Conservation (phyloP, 2,329 filamentous ascomycete genomes). For the Shiraia sp. region DNA sequence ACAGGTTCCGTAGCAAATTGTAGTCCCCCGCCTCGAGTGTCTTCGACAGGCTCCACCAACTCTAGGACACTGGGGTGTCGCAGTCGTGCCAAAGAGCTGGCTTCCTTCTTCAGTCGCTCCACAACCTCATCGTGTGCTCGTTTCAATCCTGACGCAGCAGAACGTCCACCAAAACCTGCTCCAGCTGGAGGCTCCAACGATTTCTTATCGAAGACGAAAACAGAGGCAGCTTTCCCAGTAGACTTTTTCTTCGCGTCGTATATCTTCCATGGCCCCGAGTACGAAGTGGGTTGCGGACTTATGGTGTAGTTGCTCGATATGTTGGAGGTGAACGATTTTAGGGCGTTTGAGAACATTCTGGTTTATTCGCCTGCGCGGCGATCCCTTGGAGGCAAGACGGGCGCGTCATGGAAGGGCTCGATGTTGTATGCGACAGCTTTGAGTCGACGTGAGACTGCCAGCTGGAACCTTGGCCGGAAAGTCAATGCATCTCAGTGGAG, state of each 20-base stretch:
- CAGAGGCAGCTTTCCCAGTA: constrained; percentile 82
- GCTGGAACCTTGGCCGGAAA: constrained; percentile 19
- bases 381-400: constrained; percentile 16
- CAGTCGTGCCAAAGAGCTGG: constrained; percentile 81
- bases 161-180: constrained; percentile 60
- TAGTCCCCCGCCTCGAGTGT: constrained; percentile 85
- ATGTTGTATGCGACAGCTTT: constrained; percentile 10
- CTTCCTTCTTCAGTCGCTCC: constrained; percentile 89
- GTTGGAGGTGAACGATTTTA: constrained; percentile 94
- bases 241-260: constrained; percentile 97
- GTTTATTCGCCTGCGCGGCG: constrained; percentile 29
- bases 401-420: constrained; percentile 35
- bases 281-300: constrained; percentile 73
- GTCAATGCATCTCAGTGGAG: constrained; percentile 19
- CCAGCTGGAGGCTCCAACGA: constrained; percentile 71
- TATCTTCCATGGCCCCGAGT: constrained; percentile 93
- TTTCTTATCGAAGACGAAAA: constrained; percentile 95
- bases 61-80: constrained; percentile 92
- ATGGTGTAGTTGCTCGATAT: constrained; percentile 91
- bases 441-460: constrained; percentile 19
- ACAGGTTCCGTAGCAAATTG: constrained; percentile 96
- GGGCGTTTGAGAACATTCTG: constrained; percentile 82
- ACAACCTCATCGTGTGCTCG: constrained; percentile 86
- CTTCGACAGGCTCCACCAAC: constrained; percentile 91
- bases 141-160: constrained; percentile 70